Conservation (phyloP, 495 filamentous ascomycete species). For the Penicillium coffeae region DNA sequence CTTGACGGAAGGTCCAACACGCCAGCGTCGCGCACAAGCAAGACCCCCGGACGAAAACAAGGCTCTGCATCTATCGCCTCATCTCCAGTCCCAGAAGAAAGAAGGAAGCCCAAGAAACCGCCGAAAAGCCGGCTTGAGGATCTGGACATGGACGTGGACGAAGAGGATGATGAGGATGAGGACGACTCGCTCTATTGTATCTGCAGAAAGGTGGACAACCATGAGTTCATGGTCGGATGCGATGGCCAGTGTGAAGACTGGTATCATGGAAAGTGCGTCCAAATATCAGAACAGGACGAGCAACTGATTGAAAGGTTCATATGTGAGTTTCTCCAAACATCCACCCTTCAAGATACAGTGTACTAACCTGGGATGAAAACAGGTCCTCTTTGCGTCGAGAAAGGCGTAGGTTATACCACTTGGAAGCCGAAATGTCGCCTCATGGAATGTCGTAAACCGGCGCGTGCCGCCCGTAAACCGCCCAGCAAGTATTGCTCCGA, state of each 20-base stretch:
- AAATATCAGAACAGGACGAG: conserved; percentile 57
- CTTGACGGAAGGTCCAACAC: conserved; percentile 42
- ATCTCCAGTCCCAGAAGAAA: conserved; percentile 39
- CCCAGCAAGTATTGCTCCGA: conserved; percentile 69
- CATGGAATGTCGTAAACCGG: conserved; percentile 57
- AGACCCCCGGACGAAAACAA: conserved; percentile 44
- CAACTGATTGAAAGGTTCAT: conserved; percentile 67
- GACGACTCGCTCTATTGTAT: conserved; percentile 61
- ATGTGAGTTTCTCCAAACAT: conserved; percentile 40
- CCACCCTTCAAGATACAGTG: background rate
- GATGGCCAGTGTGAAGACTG: conserved; percentile 71
- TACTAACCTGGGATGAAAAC: background rate
- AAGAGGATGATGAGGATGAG: conserved; percentile 43
- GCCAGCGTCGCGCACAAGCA: conserved; percentile 48
- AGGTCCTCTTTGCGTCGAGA: conserved; percentile 56
- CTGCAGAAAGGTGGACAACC: conserved; percentile 66
- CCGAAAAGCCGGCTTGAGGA: conserved; percentile 24
- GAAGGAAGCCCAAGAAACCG: conserved; percentile 28
- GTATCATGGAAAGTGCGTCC: conserved; percentile 69
- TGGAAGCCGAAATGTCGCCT: conserved; percentile 70
- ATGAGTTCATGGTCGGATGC: conserved; percentile 74
- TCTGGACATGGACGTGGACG: conserved; percentile 29
- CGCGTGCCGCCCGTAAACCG: conserved; percentile 42
- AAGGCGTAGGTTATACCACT: conserved; percentile 53
- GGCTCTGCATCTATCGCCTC: conserved; percentile 35